phyloP scores from a whole-genome alignment of 164 flowering plant species.

The Liriodendron chinense region DNA sequence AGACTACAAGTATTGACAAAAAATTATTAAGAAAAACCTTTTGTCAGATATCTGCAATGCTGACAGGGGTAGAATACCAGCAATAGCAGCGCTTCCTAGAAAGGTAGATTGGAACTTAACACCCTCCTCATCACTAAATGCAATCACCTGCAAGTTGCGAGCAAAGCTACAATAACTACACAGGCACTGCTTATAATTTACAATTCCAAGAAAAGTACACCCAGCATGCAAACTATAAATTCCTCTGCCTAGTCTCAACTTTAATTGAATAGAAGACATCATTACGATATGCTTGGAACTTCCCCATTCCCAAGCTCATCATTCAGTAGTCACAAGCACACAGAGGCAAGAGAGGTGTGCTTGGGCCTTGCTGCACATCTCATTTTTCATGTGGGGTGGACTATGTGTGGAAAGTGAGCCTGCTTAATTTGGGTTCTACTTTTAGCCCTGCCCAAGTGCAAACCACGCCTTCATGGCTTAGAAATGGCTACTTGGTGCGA shows the following conservation, averaged over 20 bases:
- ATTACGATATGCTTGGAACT: neutral
- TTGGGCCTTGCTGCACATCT: too few species aligned
- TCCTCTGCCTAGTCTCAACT: neutral
- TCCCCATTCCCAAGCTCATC: too few species aligned
- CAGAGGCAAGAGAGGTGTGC: too few species aligned
- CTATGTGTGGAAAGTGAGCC: too few species aligned
- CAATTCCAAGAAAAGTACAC: neutral
- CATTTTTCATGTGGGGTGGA: too few species aligned
- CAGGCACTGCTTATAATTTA: neutral
- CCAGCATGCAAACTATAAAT: neutral
- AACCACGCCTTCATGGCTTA: too few species aligned
- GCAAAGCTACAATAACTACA: neutral
- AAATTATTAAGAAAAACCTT: constrained; percentile 45
- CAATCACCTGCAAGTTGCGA: constrained; percentile 65
- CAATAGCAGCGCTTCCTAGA: constrained; percentile 89
- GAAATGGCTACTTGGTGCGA: too few species aligned
- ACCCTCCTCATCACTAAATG: constrained; percentile 99
- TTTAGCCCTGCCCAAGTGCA: too few species aligned
- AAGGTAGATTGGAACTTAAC: constrained; percentile 94
- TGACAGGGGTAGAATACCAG: constrained; percentile 76
- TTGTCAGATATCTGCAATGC: constrained; percentile 69
- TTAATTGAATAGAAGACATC: neutral
- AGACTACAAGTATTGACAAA: neutral
- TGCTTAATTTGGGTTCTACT: too few species aligned
- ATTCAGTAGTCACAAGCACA: too few species aligned